phyloP scores from a whole-genome alignment of 2,329 filamentous ascomycete species.

The Cladophialophora yegresii region DNA sequence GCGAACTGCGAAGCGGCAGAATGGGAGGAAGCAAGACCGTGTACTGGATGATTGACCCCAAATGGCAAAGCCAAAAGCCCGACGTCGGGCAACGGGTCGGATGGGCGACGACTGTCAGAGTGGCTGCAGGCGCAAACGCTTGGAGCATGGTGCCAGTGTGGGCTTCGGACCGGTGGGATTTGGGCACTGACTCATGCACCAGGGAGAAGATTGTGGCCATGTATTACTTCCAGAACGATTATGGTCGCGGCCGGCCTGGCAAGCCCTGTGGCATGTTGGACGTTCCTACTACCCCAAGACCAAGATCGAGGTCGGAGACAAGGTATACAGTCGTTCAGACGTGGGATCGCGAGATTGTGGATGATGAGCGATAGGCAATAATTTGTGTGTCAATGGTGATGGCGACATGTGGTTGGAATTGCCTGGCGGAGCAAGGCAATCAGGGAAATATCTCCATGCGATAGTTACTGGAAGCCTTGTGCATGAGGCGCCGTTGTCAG shows the following conservation, averaged over 20 bases:
- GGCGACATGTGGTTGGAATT: neutral
- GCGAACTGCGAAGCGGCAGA: neutral
- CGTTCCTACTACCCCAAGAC: neutral
- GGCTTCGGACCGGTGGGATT: neutral
- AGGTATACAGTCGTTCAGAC: constrained; percentile 2
- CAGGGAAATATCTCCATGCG: neutral
- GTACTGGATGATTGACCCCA: constrained; percentile 1
- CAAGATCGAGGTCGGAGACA: neutral
- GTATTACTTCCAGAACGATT: constrained; percentile 3
- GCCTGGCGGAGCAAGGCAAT: neutral
- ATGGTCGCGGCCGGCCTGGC: neutral
- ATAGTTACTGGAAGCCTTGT: neutral
- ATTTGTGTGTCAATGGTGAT: neutral
- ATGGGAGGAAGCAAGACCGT: neutral
- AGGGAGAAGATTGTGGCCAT: neutral
- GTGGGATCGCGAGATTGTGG: neutral
- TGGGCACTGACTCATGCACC: neutral
- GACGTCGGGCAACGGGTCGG: neutral
- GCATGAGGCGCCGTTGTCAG: neutral
- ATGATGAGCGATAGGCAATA: neutral
- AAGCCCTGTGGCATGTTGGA: neutral
- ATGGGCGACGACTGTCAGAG: neutral
- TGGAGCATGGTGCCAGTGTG: neutral
- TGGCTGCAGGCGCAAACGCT: neutral
- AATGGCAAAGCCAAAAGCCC: neutral